Base-by-base conservation (phyloP, 306 rosid species). In the Pterocarpus santalinus region DNA sequence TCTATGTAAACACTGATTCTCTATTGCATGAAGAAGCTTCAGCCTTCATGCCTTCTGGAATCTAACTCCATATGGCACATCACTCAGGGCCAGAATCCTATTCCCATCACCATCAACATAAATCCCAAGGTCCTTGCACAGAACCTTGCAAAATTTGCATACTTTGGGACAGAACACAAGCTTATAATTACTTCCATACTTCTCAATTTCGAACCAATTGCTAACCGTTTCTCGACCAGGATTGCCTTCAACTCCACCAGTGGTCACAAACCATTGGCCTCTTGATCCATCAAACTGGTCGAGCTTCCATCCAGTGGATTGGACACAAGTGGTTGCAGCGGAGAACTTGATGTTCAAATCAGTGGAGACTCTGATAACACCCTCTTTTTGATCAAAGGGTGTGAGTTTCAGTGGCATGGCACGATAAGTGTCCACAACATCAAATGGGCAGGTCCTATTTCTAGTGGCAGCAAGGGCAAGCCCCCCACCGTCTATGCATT, bases 121-220 rank as follows among this genome's bases (percentile, higher is more conserved):
- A 2, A 46, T 46, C 39, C 60, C 74, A 12, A 89, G 41, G 74
- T 87, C 91, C 35, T 55, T 76, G 7, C 57, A 51, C 17, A 51
- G n/a, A 51, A 51, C 57, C 16, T 51, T 51, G 81, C 92, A 89
- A 72, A 74, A 81, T 43, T 52, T 57, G 17, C 91, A 87, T 1
- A 87, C 91, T 1, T 49, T 81, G 12, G 91, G 91, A 52, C 89
- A 51, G 47, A 80, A 90, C 6, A 81, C 78, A n/a, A 90, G 43
- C 73, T 87, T 55, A 17, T 85, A 87, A 36, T 78, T 79, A 1
- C 7, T 51, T 14, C 33, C 81, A 15, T 51, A 51, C 2, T 15
- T 51, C 77, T 85, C 89, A 22, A 89, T 85, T 85, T 87, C 81
- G 70, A 84, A 81, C 88, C 82, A 87, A 30, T 81, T 87, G 79